Percentiles rank a stretch among this genome's conserved stretches.
Evolutionary conservation across 2,329 filamentous ascomycete species (phyloP).

Genomic region (Pseudomassariella vexata): DNA sequence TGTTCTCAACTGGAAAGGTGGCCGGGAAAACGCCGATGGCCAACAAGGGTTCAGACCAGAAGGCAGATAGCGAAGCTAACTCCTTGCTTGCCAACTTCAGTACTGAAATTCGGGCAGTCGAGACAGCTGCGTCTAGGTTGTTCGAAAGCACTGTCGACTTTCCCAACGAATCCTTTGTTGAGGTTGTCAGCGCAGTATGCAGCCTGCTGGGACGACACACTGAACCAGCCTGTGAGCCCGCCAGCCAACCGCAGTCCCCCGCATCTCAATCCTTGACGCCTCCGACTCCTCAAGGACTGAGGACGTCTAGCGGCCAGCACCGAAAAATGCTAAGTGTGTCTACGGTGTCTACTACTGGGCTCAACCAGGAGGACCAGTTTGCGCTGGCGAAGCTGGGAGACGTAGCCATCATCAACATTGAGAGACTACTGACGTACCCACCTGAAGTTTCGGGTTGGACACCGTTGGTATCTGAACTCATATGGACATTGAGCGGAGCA

Average conservation of each 20-base stretch:
- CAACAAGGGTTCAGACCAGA: slow-evolving; percentile 38
- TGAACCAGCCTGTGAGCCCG: slow-evolving; percentile 20
- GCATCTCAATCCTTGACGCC: slow-evolving; percentile 18
- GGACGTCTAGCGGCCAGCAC: slow-evolving; percentile 28
- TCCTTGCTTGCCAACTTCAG: slow-evolving; percentile 62
- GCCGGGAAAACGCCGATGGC: slow-evolving; percentile 46
- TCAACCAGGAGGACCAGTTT: slow-evolving; percentile 58
- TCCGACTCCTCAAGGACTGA: slow-evolving; percentile 20
- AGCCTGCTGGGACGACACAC: slow-evolving; percentile 52
- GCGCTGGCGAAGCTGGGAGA: slow-evolving; percentile 70
- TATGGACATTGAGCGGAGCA: slow-evolving; percentile 41
- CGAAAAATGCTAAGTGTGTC: slow-evolving; percentile 43
- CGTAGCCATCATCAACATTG: slow-evolving; percentile 67
- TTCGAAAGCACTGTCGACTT: slow-evolving; percentile 92
- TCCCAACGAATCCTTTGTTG: slow-evolving; percentile 72
- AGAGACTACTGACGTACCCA: slow-evolving; percentile 63
- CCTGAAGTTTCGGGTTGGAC: slow-evolving; percentile 72
- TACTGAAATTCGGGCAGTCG: slow-evolving; percentile 79
- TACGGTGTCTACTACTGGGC: slow-evolving; percentile 35
- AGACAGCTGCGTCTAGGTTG: slow-evolving; percentile 77
- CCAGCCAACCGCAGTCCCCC: slow-evolving; percentile 31
- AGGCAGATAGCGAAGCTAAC: slow-evolving; percentile 44
- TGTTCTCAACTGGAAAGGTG: slow-evolving; percentile 58
- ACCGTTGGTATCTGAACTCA: slow-evolving; percentile 53
- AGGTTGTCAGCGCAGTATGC: slow-evolving; percentile 72